Evolutionary conservation across 768 basidiomycete genomes (phyloP).

Genomic region (Pisolithus microcarpus): DNA sequence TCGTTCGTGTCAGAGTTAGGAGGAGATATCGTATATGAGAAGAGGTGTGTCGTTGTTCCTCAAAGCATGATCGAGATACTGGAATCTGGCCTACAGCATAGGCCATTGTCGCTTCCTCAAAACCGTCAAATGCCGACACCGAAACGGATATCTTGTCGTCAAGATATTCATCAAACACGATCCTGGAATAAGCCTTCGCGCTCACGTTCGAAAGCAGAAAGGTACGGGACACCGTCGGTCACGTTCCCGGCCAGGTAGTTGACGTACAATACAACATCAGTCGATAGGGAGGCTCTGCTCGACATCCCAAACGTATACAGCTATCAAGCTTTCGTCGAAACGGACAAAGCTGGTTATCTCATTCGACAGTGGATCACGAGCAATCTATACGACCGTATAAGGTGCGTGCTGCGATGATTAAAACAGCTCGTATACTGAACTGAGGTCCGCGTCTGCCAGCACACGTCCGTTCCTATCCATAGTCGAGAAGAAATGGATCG

Average conservation of each 20-base stretch:
- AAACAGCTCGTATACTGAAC: neutral
- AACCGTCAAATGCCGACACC: slow-evolving; percentile 83
- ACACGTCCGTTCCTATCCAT: slow-evolving; percentile 89
- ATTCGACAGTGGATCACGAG: slow-evolving; percentile 92
- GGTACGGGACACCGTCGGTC: slow-evolving; percentile 33
- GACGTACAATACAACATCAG: slow-evolving; percentile 33
- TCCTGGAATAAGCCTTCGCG: slow-evolving; percentile 68
- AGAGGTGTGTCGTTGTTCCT: slow-evolving; percentile 52
- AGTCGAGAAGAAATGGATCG: slow-evolving; percentile 98
- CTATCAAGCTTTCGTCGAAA: slow-evolving; percentile 87
- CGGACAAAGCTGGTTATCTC: slow-evolving; percentile 92
- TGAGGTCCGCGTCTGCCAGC: slow-evolving; percentile 34
- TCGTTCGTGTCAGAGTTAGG: slow-evolving; percentile 88
- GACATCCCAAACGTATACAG: slow-evolving; percentile 87
- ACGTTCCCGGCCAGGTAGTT: neutral
- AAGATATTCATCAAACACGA: slow-evolving; percentile 97
- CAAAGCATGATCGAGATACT: neutral
- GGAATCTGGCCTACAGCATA: slow-evolving; percentile 11
- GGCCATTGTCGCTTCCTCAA: slow-evolving; percentile 42
- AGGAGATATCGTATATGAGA: slow-evolving; percentile 83
- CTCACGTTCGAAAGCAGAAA: slow-evolving; percentile 73
- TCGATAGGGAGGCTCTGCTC: slow-evolving; percentile 73
- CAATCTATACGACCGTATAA: slow-evolving; percentile 94
- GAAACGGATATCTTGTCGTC: slow-evolving; percentile 76
- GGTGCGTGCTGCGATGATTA: slow-evolving; percentile 42